Evolutionary conservation across 2,329 filamentous ascomycete genomes (phyloP), one percentile per base, ranked within the genome.

Genomic region (Ceratocystis harringtonii): DNA sequence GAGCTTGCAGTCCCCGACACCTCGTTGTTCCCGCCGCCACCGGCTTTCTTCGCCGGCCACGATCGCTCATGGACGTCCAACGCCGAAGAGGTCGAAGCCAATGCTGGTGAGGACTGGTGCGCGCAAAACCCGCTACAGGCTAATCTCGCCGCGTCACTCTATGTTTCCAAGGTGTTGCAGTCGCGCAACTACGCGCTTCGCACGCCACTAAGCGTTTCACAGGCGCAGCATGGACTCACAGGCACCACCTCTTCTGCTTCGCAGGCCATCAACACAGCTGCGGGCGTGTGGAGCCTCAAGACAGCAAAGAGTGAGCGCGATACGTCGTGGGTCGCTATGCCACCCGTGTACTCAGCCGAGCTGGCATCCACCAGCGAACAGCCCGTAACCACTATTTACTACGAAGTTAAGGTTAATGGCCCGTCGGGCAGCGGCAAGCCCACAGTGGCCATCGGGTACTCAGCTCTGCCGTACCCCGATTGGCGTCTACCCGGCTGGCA

Each of bases 401-500:
- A 86, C 73, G 88, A 92, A 71, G 78, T 91, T 8, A 78, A 78
- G 63, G 77, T 90, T 41, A 74, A 76, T 2, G 70, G 73, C 19
- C 75, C 80, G 65, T 78, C 78, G 25, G 55, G 25, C 6, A 15
- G 55, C 3, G 55, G 55, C 15, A 69, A 70, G 3, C 63, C 68
- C 22, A 63, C 75, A 48, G 76, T 92, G 0, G 87, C 84, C 0
- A 72, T 92, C 8, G 89, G 89, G 8, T 90, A 85, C 73, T 76
- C 81, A 0, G 88, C 88, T 1, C 81, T 87, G 61, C 89, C 89
- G 6, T 92, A 91, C 71, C 89, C 89, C 5, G 79, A 81, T 0
- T 92, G 90, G 77, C 81, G 89, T 6, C 80, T 92, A 67, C 89
- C 89, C 0, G 89, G 89, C 1, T 92, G 89, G 89, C 87, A 94